These are phyloP conservation scores for Nepenthes alata DNA, from an alignment of 179 eudicot genomes.

Conservation along the genomic window DNA sequence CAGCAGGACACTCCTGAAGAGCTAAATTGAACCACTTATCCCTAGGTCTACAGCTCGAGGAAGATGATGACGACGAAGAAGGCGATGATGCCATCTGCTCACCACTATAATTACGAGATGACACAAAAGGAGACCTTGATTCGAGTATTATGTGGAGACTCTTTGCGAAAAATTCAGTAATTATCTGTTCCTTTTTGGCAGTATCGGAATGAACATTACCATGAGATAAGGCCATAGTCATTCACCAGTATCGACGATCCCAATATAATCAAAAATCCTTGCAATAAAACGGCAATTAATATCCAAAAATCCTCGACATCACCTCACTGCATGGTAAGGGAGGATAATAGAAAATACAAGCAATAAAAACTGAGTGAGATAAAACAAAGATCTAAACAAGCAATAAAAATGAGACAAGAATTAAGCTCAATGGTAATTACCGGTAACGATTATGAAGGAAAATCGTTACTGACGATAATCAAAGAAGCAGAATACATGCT, in stretches of 20 bases:
- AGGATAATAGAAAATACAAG: too few relatives aligned
- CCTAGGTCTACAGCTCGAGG: conserved; percentile 59
- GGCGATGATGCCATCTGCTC: conserved; percentile 69
- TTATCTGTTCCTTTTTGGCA: conserved; percentile 74
- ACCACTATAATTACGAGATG: conserved; percentile 71
- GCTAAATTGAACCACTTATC: conserved; percentile 89
- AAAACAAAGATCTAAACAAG: too few relatives aligned
- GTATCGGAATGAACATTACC: conserved; percentile 52
- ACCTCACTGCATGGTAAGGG: too few relatives aligned
- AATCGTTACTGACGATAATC: too few relatives aligned
- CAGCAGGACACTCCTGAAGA: conserved; percentile 78
- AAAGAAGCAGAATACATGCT: too few relatives aligned
- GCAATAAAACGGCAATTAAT: too few relatives aligned
- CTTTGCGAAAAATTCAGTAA: conserved; percentile 76
- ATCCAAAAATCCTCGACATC: too few relatives aligned
- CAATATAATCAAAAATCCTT: too few relatives aligned
- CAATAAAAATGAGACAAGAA: too few relatives aligned
- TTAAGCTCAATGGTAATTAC: too few relatives aligned
- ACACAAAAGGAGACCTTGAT: conserved; percentile 60
- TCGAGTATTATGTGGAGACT: conserved; percentile 82
- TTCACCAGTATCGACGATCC: not conserved
- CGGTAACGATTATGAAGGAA: too few relatives aligned
- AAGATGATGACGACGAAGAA: conserved; percentile 72
- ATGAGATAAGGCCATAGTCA: conserved; percentile 28
- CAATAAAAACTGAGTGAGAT: too few relatives aligned